phyloP scores from a whole-genome alignment of 2,329 filamentous ascomycete species.

The Endoconidiophora polonica region DNA sequence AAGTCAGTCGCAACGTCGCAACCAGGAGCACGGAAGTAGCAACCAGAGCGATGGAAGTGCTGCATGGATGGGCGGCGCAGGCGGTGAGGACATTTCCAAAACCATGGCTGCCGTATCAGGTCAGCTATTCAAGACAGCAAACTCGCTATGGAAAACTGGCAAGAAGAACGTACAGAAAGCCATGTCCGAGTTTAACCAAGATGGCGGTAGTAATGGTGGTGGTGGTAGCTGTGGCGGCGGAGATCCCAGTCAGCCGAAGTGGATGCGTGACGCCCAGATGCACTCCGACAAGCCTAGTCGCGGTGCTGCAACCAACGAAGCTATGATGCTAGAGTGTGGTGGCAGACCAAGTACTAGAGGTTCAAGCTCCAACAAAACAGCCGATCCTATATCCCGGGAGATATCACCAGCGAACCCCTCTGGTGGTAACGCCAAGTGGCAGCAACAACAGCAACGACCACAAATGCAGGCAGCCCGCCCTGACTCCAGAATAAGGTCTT shows the following conservation, averaged over 20 bases:
- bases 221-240: constrained; percentile 14
- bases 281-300: constrained; percentile 20
- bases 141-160: constrained; percentile 85
- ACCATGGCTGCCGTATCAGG: constrained; percentile 68
- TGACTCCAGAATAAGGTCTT: constrained; percentile 36
- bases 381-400: background rate
- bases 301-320: constrained; percentile 46
- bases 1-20: constrained; percentile 14
- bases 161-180: constrained; percentile 88
- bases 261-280: constrained; percentile 67
- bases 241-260: constrained; percentile 73
- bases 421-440: constrained; percentile 22
- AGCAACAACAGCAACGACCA: constrained; percentile 37
- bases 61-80: constrained; percentile 46
- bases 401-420: constrained; percentile 28
- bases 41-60: constrained; percentile 22
- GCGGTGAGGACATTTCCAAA: constrained; percentile 54
- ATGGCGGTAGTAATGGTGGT: constrained; percentile 21
- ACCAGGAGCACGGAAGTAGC: constrained; percentile 11
- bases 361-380: constrained; percentile 3
- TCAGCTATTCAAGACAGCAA: constrained; percentile 81
- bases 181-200: constrained; percentile 67
- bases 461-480: constrained; percentile 20
- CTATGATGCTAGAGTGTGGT: constrained; percentile 60
- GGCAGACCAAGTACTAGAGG: constrained; percentile 28